Conservation (phyloP, 331 rosid species). For the Arachis monticola region DNA sequence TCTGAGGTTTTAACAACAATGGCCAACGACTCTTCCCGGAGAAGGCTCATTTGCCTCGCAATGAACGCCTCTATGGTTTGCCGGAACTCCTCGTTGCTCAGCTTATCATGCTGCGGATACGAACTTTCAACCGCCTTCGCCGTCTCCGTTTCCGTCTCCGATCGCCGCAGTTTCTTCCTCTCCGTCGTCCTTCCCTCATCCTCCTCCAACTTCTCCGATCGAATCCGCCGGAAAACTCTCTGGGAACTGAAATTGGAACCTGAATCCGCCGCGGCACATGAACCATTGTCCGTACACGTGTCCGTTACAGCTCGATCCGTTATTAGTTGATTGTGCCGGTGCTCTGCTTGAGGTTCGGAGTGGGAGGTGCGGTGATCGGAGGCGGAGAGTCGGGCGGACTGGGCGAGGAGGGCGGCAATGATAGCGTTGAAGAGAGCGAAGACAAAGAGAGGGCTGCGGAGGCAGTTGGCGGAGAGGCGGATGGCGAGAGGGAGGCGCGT, state of each 20-base stretch:
- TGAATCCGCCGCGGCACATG: background rate
- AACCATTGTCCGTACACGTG: constrained; percentile 20
- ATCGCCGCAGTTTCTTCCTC: constrained; percentile 45
- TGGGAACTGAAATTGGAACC: constrained; percentile 16
- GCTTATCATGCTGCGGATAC: constrained; percentile 46
- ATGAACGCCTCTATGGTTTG: constrained; percentile 76
- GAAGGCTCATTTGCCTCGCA: constrained; percentile 69
- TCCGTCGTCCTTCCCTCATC: background rate
- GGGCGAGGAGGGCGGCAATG: constrained; percentile 61
- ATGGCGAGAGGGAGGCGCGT: constrained; percentile 62
- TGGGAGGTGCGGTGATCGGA: background rate
- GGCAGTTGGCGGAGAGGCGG: constrained; percentile 49
- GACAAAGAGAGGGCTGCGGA: constrained; percentile 67
- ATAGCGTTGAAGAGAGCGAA: constrained; percentile 74
- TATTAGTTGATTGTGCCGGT: constrained; percentile 40
- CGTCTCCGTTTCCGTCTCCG: constrained; percentile 44
- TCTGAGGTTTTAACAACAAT: constrained; percentile 40
- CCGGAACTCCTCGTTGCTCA: constrained; percentile 77
- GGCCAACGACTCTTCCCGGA: constrained; percentile 54
- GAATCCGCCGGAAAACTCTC: constrained; percentile 44
- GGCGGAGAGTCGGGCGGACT: constrained; percentile 44
- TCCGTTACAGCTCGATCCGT: constrained; percentile 23
- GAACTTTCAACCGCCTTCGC: constrained; percentile 11
- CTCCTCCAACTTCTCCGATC: constrained; percentile 46
- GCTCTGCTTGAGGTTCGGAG: constrained; percentile 26